Evolutionary conservation across 23 red algal genomes (phyloP).

Genomic region (Gracilariopsis chorda): DNA sequence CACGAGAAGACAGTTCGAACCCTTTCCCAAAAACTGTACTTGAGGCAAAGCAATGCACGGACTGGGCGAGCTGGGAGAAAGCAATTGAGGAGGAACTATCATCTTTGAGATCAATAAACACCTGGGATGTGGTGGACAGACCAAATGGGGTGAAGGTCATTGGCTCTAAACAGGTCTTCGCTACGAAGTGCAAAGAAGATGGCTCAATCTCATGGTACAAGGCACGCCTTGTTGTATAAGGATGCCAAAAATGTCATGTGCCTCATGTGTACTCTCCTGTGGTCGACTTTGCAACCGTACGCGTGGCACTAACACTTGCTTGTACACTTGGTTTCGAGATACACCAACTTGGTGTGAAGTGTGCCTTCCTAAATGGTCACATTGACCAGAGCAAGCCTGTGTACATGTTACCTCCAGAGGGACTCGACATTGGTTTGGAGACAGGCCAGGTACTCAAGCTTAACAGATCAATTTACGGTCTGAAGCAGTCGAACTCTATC

Average conservation of each 20-base stretch:
- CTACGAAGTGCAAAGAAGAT: background rate
- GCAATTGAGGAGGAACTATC: background rate
- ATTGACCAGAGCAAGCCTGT: background rate
- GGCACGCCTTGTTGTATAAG: constrained; percentile 7
- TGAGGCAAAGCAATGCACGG: background rate
- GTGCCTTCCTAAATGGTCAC: background rate
- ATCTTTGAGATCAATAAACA: background rate
- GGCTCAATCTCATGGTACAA: background rate
- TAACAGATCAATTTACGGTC: background rate
- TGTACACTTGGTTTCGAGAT: background rate
- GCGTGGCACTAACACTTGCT: background rate
- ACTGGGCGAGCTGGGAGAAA: background rate
- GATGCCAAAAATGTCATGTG: background rate
- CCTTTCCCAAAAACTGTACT: background rate
- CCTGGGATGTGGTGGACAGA: background rate
- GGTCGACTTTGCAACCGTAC: background rate
- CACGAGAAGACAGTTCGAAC: background rate
- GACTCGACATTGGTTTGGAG: background rate
- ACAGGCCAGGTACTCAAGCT: background rate
- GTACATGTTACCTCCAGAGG: background rate
- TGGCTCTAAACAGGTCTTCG: background rate
- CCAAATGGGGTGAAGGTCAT: background rate
- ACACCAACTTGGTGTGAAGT: background rate
- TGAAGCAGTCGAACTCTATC: background rate
- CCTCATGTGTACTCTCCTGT: background rate